These are phyloP conservation scores for Paramyrothecium sp. DNA, from an alignment of 2,329 filamentous ascomycete genomes.

Conservation along the genomic window DNA sequence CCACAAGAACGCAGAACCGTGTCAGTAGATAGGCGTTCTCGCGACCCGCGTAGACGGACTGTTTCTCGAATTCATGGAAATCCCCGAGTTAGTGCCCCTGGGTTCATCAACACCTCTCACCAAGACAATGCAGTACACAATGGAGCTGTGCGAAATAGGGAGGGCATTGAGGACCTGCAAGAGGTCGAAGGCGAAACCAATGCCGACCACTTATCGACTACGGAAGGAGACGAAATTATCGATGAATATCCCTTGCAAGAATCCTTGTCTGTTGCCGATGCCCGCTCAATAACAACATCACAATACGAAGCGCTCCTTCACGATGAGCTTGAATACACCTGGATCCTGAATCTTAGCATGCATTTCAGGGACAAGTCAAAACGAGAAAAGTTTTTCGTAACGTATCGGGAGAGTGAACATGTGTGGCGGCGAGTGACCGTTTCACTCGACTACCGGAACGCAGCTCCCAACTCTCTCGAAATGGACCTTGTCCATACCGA, in stretches of 20 bases:
- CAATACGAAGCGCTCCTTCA: constrained; percentile 65
- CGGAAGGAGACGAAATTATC: neutral
- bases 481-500: constrained; percentile 73
- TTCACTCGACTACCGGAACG: constrained; percentile 86
- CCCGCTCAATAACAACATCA: constrained; percentile 47
- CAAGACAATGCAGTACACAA: constrained; percentile 14
- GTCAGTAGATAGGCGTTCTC: constrained; percentile 58
- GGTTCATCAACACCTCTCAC: constrained; percentile 31
- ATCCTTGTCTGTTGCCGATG: constrained; percentile 34
- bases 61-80: constrained; percentile 17
- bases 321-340: constrained; percentile 80
- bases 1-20: constrained; percentile 68
- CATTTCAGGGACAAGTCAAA: constrained; percentile 92
- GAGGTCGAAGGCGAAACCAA: constrained; percentile 1
- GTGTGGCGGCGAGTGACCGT: constrained; percentile 87
- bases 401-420: constrained; percentile 78
- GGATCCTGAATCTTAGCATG: constrained; percentile 98
- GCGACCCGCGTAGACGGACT: constrained; percentile 24
- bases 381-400: constrained; percentile 97
- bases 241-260: constrained; percentile 23
- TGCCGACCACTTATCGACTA: neutral
- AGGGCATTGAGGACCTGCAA: constrained; percentile 9
- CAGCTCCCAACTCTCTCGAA: constrained; percentile 80
- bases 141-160: constrained; percentile 13
- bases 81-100: constrained; percentile 49